Evolutionary conservation across 1,284 basidiomycete genomes (phyloP).

Genomic region (Caloboletus firmus): DNA sequence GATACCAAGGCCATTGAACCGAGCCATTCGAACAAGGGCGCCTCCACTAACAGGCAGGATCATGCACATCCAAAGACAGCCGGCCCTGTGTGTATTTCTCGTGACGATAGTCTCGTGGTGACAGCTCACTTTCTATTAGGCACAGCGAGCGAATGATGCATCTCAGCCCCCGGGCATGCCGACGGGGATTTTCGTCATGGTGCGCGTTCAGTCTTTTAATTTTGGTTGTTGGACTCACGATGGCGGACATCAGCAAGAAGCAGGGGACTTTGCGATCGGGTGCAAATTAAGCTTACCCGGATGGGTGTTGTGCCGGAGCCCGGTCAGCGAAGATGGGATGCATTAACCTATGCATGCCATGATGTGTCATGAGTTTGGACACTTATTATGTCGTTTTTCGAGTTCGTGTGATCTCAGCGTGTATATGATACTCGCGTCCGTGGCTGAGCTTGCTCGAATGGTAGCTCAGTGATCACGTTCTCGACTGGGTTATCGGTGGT

Average conservation of each 20-base stretch:
- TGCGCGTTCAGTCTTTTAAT: neutral
- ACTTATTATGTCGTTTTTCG: too few species aligned
- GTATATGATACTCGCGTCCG: too few species aligned
- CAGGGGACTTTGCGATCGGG: neutral
- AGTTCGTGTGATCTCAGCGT: too few species aligned
- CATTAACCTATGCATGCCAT: too few species aligned
- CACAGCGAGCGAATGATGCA: neutral
- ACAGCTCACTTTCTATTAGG: neutral
- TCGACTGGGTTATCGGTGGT: too few species aligned
- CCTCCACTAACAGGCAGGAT: neutral
- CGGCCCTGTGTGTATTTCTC: neutral
- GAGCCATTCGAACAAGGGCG: neutral
- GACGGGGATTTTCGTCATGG: neutral
- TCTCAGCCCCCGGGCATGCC: neutral
- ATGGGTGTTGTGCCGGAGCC: neutral
- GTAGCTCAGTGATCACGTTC: neutral
- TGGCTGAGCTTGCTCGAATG: too few species aligned
- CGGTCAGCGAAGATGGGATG: neutral
- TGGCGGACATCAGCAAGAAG: neutral
- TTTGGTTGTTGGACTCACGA: neutral
- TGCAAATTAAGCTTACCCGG: neutral
- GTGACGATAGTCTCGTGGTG: too few species aligned
- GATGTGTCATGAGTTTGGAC: too few species aligned
- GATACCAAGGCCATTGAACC: neutral
- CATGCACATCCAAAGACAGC: neutral